Conservation (phyloP, 1,139 yeast species). For the Lodderomyces elongisporus region DNA sequence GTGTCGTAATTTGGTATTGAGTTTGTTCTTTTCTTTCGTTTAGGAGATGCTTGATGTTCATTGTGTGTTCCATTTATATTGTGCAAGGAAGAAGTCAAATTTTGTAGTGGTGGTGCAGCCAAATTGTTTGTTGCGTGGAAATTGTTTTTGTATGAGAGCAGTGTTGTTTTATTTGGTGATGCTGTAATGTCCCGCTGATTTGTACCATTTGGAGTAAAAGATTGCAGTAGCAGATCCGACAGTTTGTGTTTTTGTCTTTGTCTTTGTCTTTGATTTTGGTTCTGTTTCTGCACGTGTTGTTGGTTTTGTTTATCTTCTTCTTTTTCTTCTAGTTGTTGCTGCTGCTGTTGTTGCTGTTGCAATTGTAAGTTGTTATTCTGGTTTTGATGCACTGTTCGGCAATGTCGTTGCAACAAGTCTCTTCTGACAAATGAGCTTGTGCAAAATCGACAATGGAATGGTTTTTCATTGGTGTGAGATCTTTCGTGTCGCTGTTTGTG, state of each 20-base stretch:
- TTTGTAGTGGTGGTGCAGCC: background rate
- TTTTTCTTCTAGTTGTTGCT: background rate
- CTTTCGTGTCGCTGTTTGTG: conserved; percentile 81
- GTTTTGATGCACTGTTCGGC: conserved; percentile 66
- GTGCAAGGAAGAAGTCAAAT: background rate
- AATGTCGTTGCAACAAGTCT: conserved; percentile 70
- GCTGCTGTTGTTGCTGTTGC: background rate
- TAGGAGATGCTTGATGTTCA: background rate
- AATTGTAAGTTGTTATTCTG: no score
- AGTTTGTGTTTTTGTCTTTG: background rate
- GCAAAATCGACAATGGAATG: conserved; percentile 70
- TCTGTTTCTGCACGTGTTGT: background rate
- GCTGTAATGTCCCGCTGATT: background rate
- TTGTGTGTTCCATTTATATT: no score
- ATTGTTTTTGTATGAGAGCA: no score
- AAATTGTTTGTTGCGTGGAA: background rate
- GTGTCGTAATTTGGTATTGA: no score
- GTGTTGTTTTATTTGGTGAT: background rate
- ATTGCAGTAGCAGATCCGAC: background rate
- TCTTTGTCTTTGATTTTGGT: background rate
- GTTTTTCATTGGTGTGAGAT: conserved; percentile 79
- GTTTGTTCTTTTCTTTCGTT: conserved; percentile 5
- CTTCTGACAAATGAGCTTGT: conserved; percentile 71
- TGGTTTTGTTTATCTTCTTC: background rate
- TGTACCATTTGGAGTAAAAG: background rate